A percentile compares a stretch with the other conserved stretches of the same genome.
Conservation (phyloP, 257 asterid species). For the Primulina tabacum region DNA sequence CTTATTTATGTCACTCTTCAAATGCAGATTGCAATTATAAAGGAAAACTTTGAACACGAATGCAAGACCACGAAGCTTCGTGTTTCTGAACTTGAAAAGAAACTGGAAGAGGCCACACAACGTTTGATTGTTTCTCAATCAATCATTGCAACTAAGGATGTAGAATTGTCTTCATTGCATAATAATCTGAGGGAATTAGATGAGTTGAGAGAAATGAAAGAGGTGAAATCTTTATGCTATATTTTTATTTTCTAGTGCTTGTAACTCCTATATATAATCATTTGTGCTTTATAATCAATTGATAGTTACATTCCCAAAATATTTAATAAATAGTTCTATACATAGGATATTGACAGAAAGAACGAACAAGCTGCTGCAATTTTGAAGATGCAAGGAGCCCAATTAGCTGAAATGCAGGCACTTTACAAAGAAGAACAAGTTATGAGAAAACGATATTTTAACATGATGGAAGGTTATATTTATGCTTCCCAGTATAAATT, state of each 20-base stretch:
- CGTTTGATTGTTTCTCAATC: conserved; percentile 56
- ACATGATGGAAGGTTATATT: conserved; percentile 76
- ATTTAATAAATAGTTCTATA: conserved; percentile 21
- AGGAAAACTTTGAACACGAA: conserved; percentile 69
- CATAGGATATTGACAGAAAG: conserved; percentile 87
- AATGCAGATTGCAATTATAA: conserved; percentile 51
- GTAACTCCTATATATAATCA: conserved; percentile 2
- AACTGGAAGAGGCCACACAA: conserved; percentile 54
- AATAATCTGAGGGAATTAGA: conserved; percentile 81
- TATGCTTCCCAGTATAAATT: background rate
- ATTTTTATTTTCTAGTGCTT: conserved; percentile 6
- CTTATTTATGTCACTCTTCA: conserved; percentile 19
- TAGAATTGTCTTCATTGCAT: conserved; percentile 57
- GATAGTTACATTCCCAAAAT: conserved; percentile 9
- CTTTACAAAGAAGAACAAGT: conserved; percentile 96
- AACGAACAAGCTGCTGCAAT: conserved; percentile 97
- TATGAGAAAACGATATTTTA: conserved; percentile 82
- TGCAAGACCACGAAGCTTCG: conserved; percentile 50
- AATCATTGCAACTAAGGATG: conserved; percentile 53
- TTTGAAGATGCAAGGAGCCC: conserved; percentile 94
- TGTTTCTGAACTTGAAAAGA: conserved; percentile 72
- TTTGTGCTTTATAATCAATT: background rate
- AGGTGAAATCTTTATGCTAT: conserved; percentile 43
- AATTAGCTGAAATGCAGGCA: conserved; percentile 85
- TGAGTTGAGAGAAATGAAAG: conserved; percentile 97